Base-by-base conservation (phyloP, 192 early-diverging fungal species). In the Entomortierella lignicola region DNA sequence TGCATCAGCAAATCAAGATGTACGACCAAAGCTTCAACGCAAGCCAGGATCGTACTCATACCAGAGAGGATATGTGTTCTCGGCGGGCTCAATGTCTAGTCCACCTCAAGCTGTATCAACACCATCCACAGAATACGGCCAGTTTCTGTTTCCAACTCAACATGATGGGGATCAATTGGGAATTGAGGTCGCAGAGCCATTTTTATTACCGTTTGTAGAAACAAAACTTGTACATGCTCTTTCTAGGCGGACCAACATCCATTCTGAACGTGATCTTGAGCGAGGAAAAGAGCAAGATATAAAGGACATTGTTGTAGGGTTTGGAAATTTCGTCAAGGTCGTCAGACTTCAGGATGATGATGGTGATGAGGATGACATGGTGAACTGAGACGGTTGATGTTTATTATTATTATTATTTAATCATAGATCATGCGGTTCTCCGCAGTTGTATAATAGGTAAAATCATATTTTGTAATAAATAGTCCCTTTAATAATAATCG, bases 311-410 rank as follows among this genome's bases (percentile, higher is more conserved):
- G 68, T 79, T 8, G 44, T 79, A n/a, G 75, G 75, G 13, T 79
- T 70, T 42, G 75, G 75, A 12, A 79, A 79, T 44, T 79, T 64
- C 43, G 63, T 79, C 62, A 79, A 79, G 63, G 56, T 79, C 39
- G 67, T 79, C 1, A 67, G 63, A 2, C 32, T 79, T 0, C 62
- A 66, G 41, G 65, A 66, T 39, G 75, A 79, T 13, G 75, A 79
- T 7, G 66, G 60, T 4, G 74, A 75, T 5, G 52, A 55, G 18
- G 31, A 56, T 7, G 43, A 44, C 8, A 26, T 27, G 23, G 8
- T 39, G 51, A 51, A 30, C 3, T 37, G 15, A 47, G 2, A 34
- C 13, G 37, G 13, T n/a, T 27, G 0, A 31, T 25, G 12, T 54
- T 53, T 42, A 25, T 55, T 57, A 32, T 17, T 41, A 23, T 30